Evolutionary conservation across 192 early-diverging fungal species (phyloP).

Genomic region (Coemansia sp.): DNA sequence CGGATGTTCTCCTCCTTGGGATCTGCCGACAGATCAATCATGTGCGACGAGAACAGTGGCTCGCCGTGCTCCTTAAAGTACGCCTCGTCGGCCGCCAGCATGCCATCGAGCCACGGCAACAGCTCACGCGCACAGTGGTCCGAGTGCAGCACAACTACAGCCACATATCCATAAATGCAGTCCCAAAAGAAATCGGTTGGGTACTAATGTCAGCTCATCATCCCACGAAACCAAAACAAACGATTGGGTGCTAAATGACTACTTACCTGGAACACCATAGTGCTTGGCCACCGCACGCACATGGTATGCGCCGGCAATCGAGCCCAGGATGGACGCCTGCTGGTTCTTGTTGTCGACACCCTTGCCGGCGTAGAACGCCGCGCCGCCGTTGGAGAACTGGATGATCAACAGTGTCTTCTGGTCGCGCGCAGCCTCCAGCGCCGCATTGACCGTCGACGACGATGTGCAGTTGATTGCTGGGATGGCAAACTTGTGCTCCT

Average conservation of each 20-base stretch:
- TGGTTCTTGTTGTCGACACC: conserved; percentile 86
- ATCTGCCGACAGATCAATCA: conserved; percentile 96
- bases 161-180: not conserved
- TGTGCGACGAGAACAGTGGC: conserved; percentile 97
- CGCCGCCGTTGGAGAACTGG: conserved; percentile 94
- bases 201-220: not conserved
- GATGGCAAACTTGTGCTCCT: conserved; percentile 87
- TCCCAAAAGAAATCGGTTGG: too few relatives aligned
- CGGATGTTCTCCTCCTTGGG: conserved; percentile 92
- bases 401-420: conserved; percentile 90
- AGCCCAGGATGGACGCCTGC: conserved; percentile 84
- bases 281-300: conserved; percentile 77
- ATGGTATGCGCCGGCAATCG: conserved; percentile 89
- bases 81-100: conserved; percentile 90
- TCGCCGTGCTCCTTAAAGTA: conserved; percentile 92
- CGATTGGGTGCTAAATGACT: not conserved
- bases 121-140: conserved; percentile 98
- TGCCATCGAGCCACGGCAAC: conserved; percentile 96
- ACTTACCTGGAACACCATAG: conserved; percentile 75
- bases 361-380: conserved; percentile 91
- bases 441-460: conserved; percentile 88
- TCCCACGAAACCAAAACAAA: not conserved
- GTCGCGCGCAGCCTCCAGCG: conserved; percentile 92
- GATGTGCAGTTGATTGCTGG: conserved; percentile 97
- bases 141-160: conserved; percentile 73